A percentile compares a stretch with the other conserved stretches of the same genome.
Conservation (phyloP, 2,329 filamentous ascomycete species). For the Ophiostoma sp. region DNA sequence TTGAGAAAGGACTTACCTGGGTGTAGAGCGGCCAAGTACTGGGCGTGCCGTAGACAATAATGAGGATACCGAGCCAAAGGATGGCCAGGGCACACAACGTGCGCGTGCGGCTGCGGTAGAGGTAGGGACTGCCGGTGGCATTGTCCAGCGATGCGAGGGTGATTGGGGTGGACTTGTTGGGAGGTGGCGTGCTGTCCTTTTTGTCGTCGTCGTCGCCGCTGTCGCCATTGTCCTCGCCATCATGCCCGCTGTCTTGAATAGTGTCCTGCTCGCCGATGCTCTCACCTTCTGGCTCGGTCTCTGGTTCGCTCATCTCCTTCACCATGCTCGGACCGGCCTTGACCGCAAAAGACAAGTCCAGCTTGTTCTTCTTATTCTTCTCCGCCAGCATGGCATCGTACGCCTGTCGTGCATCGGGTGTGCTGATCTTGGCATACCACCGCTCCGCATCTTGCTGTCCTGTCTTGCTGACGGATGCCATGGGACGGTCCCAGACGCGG, state of each 20-base stretch:
- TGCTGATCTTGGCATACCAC: constrained; percentile 13
- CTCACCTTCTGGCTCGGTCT: no score
- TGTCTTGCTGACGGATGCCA: neutral
- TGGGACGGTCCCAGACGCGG: constrained; percentile 4
- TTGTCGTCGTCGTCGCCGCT: neutral
- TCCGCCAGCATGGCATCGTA: constrained; percentile 6
- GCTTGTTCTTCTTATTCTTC: neutral
- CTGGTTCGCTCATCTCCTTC: neutral
- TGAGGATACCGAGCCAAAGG: neutral
- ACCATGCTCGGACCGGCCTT: neutral
- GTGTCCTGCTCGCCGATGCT: no score
- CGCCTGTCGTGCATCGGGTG: neutral
- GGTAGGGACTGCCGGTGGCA: neutral
- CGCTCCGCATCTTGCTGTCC: constrained; percentile 6
- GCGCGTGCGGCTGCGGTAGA: neutral
- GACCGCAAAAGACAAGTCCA: no score
- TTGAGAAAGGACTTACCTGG: neutral
- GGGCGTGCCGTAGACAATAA: constrained; percentile 3
- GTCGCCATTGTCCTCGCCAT: neutral
- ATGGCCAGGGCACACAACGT: neutral
- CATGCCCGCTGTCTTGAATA: no score
- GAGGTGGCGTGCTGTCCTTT: neutral
- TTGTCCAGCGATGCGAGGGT: neutral
- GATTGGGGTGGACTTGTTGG: neutral
- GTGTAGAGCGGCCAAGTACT: neutral